Percentiles rank a stretch among this genome's conserved stretches.
phyloP scores from a whole-genome alignment of 257 asterid genomes.

The Solanum neorickii region DNA sequence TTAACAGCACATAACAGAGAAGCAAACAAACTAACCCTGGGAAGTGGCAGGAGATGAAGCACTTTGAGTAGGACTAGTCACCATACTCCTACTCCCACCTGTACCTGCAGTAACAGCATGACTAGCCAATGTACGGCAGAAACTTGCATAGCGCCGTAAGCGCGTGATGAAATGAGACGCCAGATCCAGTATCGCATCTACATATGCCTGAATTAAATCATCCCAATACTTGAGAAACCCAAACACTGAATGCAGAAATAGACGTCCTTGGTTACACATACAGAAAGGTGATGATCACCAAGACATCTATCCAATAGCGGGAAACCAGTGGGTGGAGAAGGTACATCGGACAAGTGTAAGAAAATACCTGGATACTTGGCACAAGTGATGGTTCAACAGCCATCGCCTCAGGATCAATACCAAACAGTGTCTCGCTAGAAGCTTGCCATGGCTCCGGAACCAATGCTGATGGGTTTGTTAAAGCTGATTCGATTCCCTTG shows the following conservation, averaged over 20 bases:
- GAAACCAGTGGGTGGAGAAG: not conserved
- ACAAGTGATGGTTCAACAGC: conserved; percentile 88
- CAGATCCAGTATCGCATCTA: conserved; percentile 94
- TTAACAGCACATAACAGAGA: not conserved
- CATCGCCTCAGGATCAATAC: conserved; percentile 82
- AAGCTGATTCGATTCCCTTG: conserved; percentile 95
- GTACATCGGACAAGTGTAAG: not conserved
- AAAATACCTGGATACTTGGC: conserved; percentile 74
- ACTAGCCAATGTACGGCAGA: conserved; percentile 96
- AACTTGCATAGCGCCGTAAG: conserved; percentile 97
- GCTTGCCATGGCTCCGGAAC: conserved; percentile 96
- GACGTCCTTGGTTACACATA: not conserved
- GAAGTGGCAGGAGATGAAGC: conserved; percentile 54
- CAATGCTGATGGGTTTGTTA: conserved; percentile 87
- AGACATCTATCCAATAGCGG: not conserved
- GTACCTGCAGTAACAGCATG: conserved; percentile 94
- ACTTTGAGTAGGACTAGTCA: conserved; percentile 81
- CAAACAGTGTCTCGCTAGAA: conserved; percentile 66
- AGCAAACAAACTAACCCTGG: conserved; percentile 49
- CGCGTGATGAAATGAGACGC: conserved; percentile 99
- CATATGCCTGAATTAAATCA: conserved; percentile 63
- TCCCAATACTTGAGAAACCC: conserved; percentile 10
- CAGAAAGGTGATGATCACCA: not conserved
- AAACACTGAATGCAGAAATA: not conserved
- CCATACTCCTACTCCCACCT: conserved; percentile 89